Evolutionary conservation across 805 yeast species (phyloP), one percentile per base, ranked within the genome.

Genomic region (Cyberlindnera maritima): DNA sequence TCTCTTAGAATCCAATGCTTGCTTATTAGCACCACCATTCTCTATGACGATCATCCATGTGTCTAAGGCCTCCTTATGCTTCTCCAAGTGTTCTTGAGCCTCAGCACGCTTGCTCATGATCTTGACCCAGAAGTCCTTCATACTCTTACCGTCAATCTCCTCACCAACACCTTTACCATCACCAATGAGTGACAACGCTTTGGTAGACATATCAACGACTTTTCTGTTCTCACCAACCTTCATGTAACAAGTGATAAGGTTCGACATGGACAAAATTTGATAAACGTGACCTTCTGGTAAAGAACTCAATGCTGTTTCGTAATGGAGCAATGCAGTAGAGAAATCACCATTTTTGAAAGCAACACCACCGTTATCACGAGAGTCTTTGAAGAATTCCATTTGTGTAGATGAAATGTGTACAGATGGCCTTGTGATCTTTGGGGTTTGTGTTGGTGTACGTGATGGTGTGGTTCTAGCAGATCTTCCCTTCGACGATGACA

Each of bases 271-370:
- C 18, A 91, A 70, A 3, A 91, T 75, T 15, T 84, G 73, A 33
- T 83, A 71, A 26, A 82, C 75, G 63, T 92, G 96, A 10, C 69
- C 68, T 1, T 60, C 54, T 0, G 96, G 95, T 2, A 90, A 68
- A 3, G 79, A 62, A 25, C 71, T 66, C n/a, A 80, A 63, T 1
- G 85, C 74, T 35, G 75, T 69, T 28, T 78, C 72, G 61, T 87
- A 94, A 44, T 74, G 72, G 25, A 68, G 74, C 13, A 79, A 69
- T 0, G 99, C 91, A 4, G 69, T 60, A 4, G 80, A 63, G 62
- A 85, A 94, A 62, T 94, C 92, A 17, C 99, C 99, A n/a, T 80
- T 75, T 46, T 79, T 78, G 69, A 82, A 94, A 1, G 81, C 74
- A 15, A 73, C 74, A 7, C 79, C 68, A 6, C 90, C 99, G 21